These are phyloP conservation scores for Pseudozyma thailandica DNA, from an alignment of 1,284 basidiomycete genomes.

Conservation along the genomic window DNA sequence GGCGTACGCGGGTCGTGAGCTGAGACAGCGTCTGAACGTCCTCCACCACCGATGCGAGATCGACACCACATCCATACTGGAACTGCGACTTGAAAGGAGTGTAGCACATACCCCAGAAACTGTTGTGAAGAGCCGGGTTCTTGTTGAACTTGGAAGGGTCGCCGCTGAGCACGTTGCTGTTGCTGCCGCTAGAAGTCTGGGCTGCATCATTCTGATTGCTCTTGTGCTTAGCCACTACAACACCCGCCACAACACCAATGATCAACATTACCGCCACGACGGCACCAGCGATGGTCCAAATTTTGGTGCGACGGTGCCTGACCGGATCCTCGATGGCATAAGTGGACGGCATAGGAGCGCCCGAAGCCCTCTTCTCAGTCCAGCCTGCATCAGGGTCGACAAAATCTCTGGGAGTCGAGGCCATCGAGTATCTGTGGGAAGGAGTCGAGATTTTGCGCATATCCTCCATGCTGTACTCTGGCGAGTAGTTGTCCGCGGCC, in stretches of 20 bases:
- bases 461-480: conserved; percentile 40
- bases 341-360: conserved; percentile 10
- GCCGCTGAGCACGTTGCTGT: conserved; percentile 19
- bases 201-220: conserved; percentile 7
- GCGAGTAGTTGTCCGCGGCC: conserved; percentile 37
- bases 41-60: conserved; percentile 29
- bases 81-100: conserved; percentile 44
- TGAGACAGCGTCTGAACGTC: conserved; percentile 38
- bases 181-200: conserved; percentile 10
- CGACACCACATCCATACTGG: conserved; percentile 33
- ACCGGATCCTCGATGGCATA: background rate
- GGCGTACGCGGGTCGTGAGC: conserved; percentile 33
- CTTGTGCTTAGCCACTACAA: conserved; percentile 30
- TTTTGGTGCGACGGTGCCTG: conserved; percentile 18
- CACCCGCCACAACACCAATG: conserved; percentile 30
- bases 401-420: conserved; percentile 17
- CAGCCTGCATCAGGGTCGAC: conserved; percentile 43
- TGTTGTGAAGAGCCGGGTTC: conserved; percentile 32
- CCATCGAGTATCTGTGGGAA: conserved; percentile 19
- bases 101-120: conserved; percentile 46
- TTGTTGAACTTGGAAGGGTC: conserved; percentile 43
- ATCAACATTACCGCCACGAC: conserved; percentile 23
- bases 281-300: conserved; percentile 27
- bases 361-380: conserved; percentile 31
- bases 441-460: conserved; percentile 29